Evolutionary conservation across 1,139 yeast species (phyloP).

Genomic region (Yamadazyma friedrichii): DNA sequence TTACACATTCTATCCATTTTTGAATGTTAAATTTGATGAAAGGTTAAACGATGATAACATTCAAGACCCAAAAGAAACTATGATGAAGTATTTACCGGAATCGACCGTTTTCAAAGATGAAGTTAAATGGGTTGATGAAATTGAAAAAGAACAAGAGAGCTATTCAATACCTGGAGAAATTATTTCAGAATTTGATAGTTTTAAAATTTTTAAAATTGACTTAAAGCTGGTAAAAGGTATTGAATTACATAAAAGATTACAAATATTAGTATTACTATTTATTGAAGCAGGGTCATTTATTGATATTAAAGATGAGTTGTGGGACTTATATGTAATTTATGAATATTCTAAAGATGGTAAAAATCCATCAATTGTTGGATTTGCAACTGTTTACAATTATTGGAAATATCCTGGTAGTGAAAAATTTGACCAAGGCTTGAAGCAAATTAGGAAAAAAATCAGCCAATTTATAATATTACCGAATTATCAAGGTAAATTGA

Average conservation of each 20-base stretch:
- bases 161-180: conserved; percentile 50
- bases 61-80: conserved; percentile 49
- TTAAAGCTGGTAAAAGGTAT: conserved; percentile 40
- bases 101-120: conserved; percentile 64
- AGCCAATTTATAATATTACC: conserved; percentile 89
- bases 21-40: conserved; percentile 55
- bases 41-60: conserved; percentile 52
- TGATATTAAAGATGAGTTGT: conserved; percentile 68
- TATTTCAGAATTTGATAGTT: conserved; percentile 33
- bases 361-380: conserved; percentile 58
- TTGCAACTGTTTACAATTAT: conserved; percentile 79
- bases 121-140: conserved; percentile 58
- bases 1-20: conserved; percentile 43
- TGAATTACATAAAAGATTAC: conserved; percentile 67
- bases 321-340: conserved; percentile 64
- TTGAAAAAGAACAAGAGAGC: conserved; percentile 45
- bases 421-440: conserved; percentile 50
- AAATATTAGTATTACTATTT: conserved; percentile 74
- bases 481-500: conserved; percentile 66
- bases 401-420: conserved; percentile 67
- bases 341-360: conserved; percentile 21
- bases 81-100: conserved; percentile 60
- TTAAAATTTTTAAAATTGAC: conserved; percentile 39
- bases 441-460: conserved; percentile 65
- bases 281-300: conserved; percentile 95